Evolutionary conservation across 129 eudicot species (phyloP), one percentile per base, ranked within the genome.

Genomic region (Logfia minima): DNA sequence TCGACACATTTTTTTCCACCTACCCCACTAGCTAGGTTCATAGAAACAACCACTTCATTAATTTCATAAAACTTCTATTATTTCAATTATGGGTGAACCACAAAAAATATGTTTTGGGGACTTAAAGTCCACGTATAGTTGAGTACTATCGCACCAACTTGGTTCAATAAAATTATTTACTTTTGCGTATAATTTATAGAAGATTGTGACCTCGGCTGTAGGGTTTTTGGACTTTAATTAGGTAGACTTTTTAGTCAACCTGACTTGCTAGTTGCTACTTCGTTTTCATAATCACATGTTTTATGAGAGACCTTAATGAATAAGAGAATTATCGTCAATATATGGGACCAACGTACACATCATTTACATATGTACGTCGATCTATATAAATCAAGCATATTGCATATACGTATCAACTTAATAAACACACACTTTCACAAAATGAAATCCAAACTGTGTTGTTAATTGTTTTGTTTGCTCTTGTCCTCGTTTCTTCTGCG

Each of bases 401-500:
- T 45, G 53, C 53, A 45, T 48, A 13, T 14, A 14, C 3, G 18
- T 48, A 48, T 14, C 55, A 48, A 48, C 55, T 48, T 43, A 11
- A 43, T 3, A 6, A 7, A 9, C 51, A 43, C n/a, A 48, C 55
- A 45, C 17, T 45, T 45, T 45, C 53, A 45, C 53, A 45, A 51
- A 6, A 71, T 71, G 75, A 71, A 71, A 55, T 24, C 24, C 63
- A 71, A 16, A 28, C 41, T 26, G 53, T 51, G 63, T 24, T 71
- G 43, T 28, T 71, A 18, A 10, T 51, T 71, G 41, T 71, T 71
- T n/a, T 71, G n/a, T 71, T 71, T 51, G 31, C 75, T 5, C 5
- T 29, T 51, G 6, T 71, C 35, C 62, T 71, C 41, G 10, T 71
- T 71, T 71, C 75, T 6, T 29, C 75, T 16, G 75, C 75, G 1